Evolutionary conservation across 352 stramenopile species (phyloP).

Genomic region (Phytopythium mirpurense): DNA sequence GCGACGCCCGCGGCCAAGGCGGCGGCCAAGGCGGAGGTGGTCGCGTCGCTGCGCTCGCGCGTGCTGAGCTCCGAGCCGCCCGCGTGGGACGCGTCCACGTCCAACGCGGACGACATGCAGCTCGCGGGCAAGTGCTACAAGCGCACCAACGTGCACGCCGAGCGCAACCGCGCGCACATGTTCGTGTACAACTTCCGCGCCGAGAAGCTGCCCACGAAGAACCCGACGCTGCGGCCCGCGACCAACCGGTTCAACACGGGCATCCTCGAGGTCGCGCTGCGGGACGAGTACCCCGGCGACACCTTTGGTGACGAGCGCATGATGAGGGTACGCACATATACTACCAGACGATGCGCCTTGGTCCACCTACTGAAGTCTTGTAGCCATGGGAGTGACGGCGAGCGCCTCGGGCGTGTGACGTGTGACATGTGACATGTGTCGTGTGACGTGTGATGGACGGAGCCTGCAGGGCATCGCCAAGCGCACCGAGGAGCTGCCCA

Average conservation of each 20-base stretch:
- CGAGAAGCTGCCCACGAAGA: slow-evolving; percentile 80
- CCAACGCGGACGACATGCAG: slow-evolving; percentile 71
- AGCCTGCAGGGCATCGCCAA: slow-evolving; percentile 59
- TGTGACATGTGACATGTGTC: too few species aligned
- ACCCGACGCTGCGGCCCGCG: slow-evolving; percentile 61
- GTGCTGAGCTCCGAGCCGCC: slow-evolving; percentile 50
- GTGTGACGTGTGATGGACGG: too few species aligned
- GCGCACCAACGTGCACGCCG: slow-evolving; percentile 67
- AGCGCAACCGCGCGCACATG: slow-evolving; percentile 77
- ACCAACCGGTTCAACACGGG: slow-evolving; percentile 77
- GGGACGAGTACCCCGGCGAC: slow-evolving; percentile 57
- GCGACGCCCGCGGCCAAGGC: slow-evolving; percentile 57
- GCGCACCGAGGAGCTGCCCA: slow-evolving; percentile 69
- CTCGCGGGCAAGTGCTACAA: slow-evolving; percentile 73
- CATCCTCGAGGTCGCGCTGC: slow-evolving; percentile 63
- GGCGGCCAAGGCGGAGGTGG: slow-evolving; percentile 51
- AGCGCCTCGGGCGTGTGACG: too few species aligned
- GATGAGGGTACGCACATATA: slow-evolving; percentile 28
- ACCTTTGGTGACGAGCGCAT: slow-evolving; percentile 67
- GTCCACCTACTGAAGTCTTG: too few species aligned
- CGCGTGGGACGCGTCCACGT: slow-evolving; percentile 58
- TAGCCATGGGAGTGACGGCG: too few species aligned
- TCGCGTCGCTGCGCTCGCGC: slow-evolving; percentile 54
- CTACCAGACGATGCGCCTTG: too few species aligned
- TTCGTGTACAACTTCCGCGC: slow-evolving; percentile 84